Evolutionary conservation across 257 asterid genomes (phyloP).

Genomic region (Rubia yunnanensis): DNA sequence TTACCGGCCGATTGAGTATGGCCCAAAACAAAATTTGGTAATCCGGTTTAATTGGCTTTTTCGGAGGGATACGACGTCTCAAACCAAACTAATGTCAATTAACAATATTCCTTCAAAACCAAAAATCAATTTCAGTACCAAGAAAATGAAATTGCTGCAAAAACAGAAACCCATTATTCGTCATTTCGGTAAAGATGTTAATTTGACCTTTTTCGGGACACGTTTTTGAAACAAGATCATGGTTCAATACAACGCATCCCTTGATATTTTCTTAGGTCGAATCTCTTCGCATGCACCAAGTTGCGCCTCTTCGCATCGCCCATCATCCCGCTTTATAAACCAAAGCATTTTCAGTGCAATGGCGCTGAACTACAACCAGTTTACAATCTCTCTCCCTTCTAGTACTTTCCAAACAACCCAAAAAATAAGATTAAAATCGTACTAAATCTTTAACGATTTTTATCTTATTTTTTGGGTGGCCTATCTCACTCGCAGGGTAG

Average conservation of each 20-base stretch:
- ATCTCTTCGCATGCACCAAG: background rate
- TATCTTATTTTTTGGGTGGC: no score
- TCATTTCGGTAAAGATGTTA: no score
- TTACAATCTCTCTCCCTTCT: background rate
- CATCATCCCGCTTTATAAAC: no score
- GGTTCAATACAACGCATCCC: background rate
- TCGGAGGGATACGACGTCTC: no score
- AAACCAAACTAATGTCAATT: no score
- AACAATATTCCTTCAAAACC: no score
- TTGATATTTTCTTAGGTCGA: background rate
- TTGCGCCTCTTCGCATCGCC: background rate
- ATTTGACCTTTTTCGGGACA: background rate
- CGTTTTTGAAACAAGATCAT: background rate
- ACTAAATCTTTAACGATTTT: background rate
- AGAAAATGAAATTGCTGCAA: background rate
- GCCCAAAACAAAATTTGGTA: no score
- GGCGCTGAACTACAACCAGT: background rate
- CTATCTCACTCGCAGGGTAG: no score
- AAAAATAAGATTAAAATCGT: background rate
- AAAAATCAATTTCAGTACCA: no score
- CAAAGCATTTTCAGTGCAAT: background rate
- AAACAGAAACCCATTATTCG: background rate
- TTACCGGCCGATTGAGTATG: no score
- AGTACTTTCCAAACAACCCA: no score
- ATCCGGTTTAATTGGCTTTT: no score